Conservation (phyloP, 805 yeast genomes). For the Naumovozyma baii region DNA sequence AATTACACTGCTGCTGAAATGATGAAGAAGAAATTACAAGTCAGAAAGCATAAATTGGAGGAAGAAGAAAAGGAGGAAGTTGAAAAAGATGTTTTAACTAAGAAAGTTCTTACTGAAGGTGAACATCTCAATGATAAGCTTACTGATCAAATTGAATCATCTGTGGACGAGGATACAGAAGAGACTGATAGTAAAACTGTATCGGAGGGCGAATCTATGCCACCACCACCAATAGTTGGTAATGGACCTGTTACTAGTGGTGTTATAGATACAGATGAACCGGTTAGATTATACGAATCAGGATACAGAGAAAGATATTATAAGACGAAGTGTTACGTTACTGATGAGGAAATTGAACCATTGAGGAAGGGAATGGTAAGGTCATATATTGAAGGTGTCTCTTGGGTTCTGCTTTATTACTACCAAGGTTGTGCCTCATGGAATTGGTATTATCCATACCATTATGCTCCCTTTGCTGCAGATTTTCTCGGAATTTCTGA, state of each 20-base stretch:
- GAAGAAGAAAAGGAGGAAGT: conserved; percentile 18
- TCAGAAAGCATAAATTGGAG: conserved; percentile 20
- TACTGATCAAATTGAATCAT: conserved; percentile 17
- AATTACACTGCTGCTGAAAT: conserved; percentile 40
- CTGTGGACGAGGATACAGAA: conserved; percentile 11
- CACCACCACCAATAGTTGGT: conserved; percentile 13
- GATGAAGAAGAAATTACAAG: conserved; percentile 30
- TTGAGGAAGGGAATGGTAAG: conserved; percentile 52
- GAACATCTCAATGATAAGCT: conserved; percentile 17
- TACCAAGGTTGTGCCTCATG: conserved; percentile 98
- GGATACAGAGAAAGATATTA: conserved; percentile 84
- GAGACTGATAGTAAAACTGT: conserved; percentile 10
- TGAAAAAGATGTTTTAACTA: conserved; percentile 3
- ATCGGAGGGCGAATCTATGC: background rate
- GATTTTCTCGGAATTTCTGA: conserved; percentile 56
- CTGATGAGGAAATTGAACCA: conserved; percentile 42
- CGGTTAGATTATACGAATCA: conserved; percentile 69
- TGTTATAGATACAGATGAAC: conserved; percentile 38
- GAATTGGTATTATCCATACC: conserved; percentile 96
- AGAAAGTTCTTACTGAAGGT: conserved; percentile 15
- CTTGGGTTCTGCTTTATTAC: conserved; percentile 92
- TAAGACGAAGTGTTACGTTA: conserved; percentile 55
- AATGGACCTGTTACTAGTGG: conserved; percentile 23
- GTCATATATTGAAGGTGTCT: conserved; percentile 83
- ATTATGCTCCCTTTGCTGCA: conserved; percentile 94